Conservation (phyloP, 2,329 filamentous ascomycete genomes). For the Aspergillus texensis region DNA sequence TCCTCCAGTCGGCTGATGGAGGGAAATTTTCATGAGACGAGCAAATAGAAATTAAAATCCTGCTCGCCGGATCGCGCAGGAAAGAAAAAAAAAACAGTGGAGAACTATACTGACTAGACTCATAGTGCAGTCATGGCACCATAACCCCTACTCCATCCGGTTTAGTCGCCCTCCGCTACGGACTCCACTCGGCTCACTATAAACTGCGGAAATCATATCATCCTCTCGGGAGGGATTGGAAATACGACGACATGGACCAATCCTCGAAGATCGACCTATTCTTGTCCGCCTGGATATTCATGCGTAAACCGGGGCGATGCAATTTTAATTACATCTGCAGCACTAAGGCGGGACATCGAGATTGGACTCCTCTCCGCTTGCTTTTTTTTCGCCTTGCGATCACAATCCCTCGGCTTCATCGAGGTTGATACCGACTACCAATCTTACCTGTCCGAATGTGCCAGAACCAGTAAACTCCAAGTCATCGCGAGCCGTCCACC, state of each 20-base stretch:
- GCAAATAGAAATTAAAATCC: conserved; percentile 4
- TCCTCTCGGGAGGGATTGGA: background rate
- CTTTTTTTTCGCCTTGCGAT: background rate
- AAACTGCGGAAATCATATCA: background rate
- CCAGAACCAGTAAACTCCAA: background rate
- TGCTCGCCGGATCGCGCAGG: background rate
- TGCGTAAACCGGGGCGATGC: background rate
- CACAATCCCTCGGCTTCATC: background rate
- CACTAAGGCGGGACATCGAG: background rate
- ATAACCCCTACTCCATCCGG: background rate
- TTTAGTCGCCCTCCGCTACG: background rate
- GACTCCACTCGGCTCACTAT: background rate
- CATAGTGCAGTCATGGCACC: background rate
- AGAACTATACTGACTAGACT: background rate
- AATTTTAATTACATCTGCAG: conserved; percentile 1
- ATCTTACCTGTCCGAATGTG: background rate
- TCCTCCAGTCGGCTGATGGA: background rate
- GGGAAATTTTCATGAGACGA: background rate
- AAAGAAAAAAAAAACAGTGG: background rate
- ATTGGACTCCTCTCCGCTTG: background rate
- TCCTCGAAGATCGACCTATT: background rate
- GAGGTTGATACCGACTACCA: background rate
- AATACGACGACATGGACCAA: background rate
- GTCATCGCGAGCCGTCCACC: background rate
- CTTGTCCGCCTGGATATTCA: background rate